Percentiles rank a stretch among this genome's conserved stretches.
These are phyloP conservation scores for Pluteus cervinus DNA, from an alignment of 768 basidiomycete species.

Conservation along the genomic window DNA sequence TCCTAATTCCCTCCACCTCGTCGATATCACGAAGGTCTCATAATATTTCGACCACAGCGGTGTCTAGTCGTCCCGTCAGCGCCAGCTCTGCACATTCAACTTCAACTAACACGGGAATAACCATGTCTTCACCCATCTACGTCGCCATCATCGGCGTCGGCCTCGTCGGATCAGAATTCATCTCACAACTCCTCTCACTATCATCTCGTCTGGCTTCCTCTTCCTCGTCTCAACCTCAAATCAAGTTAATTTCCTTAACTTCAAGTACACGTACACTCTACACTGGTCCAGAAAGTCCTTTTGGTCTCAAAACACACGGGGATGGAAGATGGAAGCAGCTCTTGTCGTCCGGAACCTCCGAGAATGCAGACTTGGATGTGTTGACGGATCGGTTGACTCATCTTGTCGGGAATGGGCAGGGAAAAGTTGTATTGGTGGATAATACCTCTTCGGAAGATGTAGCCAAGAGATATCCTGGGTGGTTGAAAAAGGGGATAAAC, in stretches of 20 bases:
- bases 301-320: conserved; percentile 23
- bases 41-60: no score
- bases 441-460: conserved; percentile 86
- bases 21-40: no score
- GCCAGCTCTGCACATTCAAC: no score
- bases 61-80: no score
- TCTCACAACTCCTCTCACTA: conserved; percentile 76
- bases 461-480: conserved; percentile 74
- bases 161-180: conserved; percentile 85
- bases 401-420: conserved; percentile 39
- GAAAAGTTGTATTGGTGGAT: conserved; percentile 73
- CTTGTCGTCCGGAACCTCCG: conserved; percentile 30
- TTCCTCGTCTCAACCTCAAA: conserved; percentile 45
- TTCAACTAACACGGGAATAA: no score
- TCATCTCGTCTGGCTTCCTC: no score
- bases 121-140: no score
- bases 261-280: conserved; percentile 61
- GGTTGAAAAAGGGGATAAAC: conserved; percentile 72
- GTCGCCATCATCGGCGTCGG: conserved; percentile 90
- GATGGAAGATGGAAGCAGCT: conserved; percentile 28
- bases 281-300: conserved; percentile 36
- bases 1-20: no score
- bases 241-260: conserved; percentile 63
- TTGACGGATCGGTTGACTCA: conserved; percentile 41
- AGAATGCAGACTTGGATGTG: conserved; percentile 42